These are phyloP conservation scores for Botryotinia globosa DNA, from an alignment of 2,329 filamentous ascomycete genomes.

Conservation along the genomic window DNA sequence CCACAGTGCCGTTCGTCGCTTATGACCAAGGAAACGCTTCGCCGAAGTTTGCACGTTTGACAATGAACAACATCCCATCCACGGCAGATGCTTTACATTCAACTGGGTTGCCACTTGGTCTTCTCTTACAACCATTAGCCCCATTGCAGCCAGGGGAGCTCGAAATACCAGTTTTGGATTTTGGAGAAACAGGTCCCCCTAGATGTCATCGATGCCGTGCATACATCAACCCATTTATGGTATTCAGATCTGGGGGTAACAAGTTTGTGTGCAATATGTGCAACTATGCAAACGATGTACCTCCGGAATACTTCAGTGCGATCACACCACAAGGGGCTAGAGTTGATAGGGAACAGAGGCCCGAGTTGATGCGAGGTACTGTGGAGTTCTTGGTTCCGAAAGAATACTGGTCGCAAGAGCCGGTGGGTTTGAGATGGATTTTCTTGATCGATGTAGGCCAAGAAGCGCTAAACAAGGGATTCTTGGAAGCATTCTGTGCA, in stretches of 20 bases:
- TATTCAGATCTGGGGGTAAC: constrained; percentile 88
- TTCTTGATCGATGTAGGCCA: constrained; percentile 94
- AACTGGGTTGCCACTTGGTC: constrained; percentile 80
- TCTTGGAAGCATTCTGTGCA: constrained; percentile 84
- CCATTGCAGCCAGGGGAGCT: constrained; percentile 79
- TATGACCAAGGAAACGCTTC: constrained; percentile 96
- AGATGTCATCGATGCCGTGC: constrained; percentile 89
- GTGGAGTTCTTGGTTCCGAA: constrained; percentile 97
- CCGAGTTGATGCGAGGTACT: constrained; percentile 85
- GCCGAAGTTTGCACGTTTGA: constrained; percentile 87
- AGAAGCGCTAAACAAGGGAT: constrained; percentile 86
- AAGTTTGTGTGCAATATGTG: constrained; percentile 99
- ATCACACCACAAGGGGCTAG: constrained; percentile 83
- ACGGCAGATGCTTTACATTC: constrained; percentile 74
- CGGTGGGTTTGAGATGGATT: constrained; percentile 80
- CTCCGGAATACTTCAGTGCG: constrained; percentile 88
- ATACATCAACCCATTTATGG: constrained; percentile 99
- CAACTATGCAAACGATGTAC: constrained; percentile 92
- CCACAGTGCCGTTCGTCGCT: constrained; percentile 85
- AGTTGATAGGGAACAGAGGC: constrained; percentile 82
- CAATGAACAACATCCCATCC: constrained; percentile 88
- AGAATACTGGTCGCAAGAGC: constrained; percentile 97
- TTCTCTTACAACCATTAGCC: constrained; percentile 86
- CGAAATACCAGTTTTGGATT: constrained; percentile 88
- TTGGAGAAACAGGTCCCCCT: constrained; percentile 86